phyloP scores from a whole-genome alignment of 1,284 basidiomycete genomes.

The Mixia osmundae region DNA sequence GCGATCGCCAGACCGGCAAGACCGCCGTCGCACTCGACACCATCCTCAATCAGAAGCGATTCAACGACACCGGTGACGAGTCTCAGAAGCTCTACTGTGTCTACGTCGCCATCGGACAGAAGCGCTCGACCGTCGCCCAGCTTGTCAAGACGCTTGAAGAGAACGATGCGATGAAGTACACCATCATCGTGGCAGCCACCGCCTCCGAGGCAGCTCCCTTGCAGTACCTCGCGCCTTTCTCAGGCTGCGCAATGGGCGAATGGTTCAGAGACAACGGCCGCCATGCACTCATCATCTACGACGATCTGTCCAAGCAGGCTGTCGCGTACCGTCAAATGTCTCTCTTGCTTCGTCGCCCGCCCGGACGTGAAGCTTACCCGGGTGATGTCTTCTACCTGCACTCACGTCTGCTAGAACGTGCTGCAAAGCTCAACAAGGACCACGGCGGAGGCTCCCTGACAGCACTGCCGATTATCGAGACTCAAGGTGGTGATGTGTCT shows the following conservation, averaged over 20 bases:
- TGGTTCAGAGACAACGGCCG: constrained; percentile 99
- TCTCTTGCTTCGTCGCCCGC: constrained; percentile 93
- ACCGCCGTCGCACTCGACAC: constrained; percentile 97
- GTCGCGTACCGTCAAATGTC: constrained; percentile 99
- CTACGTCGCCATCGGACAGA: constrained; percentile 97
- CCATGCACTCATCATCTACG: constrained; percentile 88
- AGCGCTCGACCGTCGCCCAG: constrained; percentile 97
- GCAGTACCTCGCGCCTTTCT: constrained; percentile 98
- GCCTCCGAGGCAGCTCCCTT: constrained; percentile 96
- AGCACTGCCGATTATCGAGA: constrained; percentile 97
- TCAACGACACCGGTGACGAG: constrained; percentile 95
- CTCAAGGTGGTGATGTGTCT: constrained; percentile 99
- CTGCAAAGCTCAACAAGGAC: constrained; percentile 98
- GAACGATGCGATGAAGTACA: constrained; percentile 99
- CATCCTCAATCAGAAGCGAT: constrained; percentile 99
- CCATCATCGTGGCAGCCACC: constrained; percentile 94
- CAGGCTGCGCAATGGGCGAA: constrained; percentile 98
- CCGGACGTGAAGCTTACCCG: constrained; percentile 99
- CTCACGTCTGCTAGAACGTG: constrained; percentile 98
- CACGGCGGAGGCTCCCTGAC: constrained; percentile 95
- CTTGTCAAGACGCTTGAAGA: constrained; percentile 98
- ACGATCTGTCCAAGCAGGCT: constrained; percentile 98
- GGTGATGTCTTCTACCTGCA: constrained; percentile 74
- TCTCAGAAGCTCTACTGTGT: constrained; percentile 98
- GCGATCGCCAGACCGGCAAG: constrained; percentile 99